Percentiles rank a stretch among this genome's conserved stretches.
Conservation (phyloP, 176 grass and related monocot genomes). For the Eleusine coracana region DNA sequence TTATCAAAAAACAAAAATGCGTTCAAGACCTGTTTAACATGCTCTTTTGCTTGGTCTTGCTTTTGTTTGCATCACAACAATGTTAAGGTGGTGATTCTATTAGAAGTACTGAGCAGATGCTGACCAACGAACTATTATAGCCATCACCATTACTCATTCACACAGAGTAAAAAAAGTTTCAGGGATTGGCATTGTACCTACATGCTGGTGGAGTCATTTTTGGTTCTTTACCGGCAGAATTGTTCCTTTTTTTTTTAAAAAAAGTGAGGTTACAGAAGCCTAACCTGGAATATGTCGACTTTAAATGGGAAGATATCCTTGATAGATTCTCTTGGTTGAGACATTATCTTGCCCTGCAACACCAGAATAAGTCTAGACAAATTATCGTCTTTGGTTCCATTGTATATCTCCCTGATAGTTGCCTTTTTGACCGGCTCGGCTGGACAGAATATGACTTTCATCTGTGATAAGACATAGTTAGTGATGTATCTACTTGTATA, state of each 20-base stretch:
- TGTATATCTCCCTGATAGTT: constrained; percentile 53
- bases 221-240: background rate
- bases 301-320: constrained; percentile 78
- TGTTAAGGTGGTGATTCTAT: too few species aligned
- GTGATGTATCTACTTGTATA: background rate
- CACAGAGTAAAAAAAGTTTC: background rate
- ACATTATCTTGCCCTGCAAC: constrained; percentile 61
- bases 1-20: too few species aligned
- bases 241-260: background rate
- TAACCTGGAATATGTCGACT: constrained; percentile 80
- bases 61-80: too few species aligned
- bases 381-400: constrained; percentile 37
- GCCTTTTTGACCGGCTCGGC: constrained; percentile 66
- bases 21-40: too few species aligned
- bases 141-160: background rate
- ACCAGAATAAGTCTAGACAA: constrained; percentile 69
- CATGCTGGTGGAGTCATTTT: background rate
- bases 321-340: constrained; percentile 60
- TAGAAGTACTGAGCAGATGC: background rate
- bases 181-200: background rate
- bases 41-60: too few species aligned
- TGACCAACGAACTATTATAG: constrained; percentile 3
- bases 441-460: constrained; percentile 69
- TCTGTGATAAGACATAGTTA: constrained; percentile 54
- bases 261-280: constrained; percentile 18